Percentiles rank a stretch among this genome's conserved stretches.
These are phyloP conservation scores for Protoeuglena noctilucae DNA, from an alignment of 139 green algal species.

Conservation along the genomic window DNA sequence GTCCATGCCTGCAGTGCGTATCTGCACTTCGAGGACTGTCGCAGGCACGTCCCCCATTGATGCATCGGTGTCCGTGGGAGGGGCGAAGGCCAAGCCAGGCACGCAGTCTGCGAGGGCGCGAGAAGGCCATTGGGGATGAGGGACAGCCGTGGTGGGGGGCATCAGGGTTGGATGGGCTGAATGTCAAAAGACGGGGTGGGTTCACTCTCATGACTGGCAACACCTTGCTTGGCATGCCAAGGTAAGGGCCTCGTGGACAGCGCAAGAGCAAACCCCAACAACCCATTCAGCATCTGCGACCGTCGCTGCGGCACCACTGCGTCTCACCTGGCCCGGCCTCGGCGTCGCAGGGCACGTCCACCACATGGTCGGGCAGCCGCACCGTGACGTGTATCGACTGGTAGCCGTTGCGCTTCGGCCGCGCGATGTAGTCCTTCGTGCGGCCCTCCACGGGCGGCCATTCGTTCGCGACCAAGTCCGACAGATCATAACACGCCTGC, in stretches of 20 bases:
- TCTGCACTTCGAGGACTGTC: constrained; percentile 20
- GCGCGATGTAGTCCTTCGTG: constrained; percentile 75
- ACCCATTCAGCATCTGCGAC: not conserved
- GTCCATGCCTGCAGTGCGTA: constrained; percentile 67
- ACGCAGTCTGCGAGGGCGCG: no score
- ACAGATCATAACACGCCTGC: constrained; percentile 63
- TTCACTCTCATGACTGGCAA: no score
- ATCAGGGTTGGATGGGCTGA: no score
- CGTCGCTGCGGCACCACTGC: not conserved
- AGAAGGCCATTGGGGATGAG: no score
- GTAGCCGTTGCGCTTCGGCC: constrained; percentile 81
- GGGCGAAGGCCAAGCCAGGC: no score
- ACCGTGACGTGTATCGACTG: constrained; percentile 69
- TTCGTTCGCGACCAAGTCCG: constrained; percentile 33
- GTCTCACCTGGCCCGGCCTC: not conserved
- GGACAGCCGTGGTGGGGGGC: no score
- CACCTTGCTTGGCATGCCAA: no score
- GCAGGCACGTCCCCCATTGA: not conserved
- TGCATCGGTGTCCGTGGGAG: no score
- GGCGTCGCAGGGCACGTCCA: not conserved
- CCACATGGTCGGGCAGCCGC: constrained; percentile 9
- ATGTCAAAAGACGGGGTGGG: no score
- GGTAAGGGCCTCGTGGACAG: no score
- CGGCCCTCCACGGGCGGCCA: constrained; percentile 45
- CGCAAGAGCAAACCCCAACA: no score